Base-by-base conservation (phyloP, 2,329 filamentous ascomycete genomes). In the Diaporthe citrichinensis region DNA sequence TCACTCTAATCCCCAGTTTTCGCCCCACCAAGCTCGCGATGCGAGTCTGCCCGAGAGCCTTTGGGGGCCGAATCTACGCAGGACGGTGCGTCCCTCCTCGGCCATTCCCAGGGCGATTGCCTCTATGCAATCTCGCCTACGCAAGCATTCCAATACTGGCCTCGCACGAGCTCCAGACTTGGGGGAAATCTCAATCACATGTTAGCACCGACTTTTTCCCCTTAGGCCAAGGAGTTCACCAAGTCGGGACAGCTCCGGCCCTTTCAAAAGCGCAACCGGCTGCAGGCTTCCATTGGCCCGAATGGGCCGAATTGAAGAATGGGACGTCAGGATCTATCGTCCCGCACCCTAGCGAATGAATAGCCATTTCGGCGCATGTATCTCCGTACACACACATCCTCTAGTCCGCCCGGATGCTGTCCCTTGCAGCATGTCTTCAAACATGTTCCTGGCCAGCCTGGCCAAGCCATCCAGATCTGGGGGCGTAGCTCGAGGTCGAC, bases 1-100 rank as follows among this genome's bases (percentile, higher is more conserved):
- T 72, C 67, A 62, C 62, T 49, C 59, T 25, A 25, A 57, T 74
- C 67, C 69, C 75, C 72, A 74, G 58, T 76, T 74, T 68, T 74
- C 72, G 75, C 75, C 72, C 75, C 72, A 61, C 71, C 25, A 59
- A 31, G 53, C 72, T 76, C 75, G 75, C 75, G 72, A 62, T 76
- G 65, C 75, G 75, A 76, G 49, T 46, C 72, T 74, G 67, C 58
- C 72, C 72, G 75, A 76, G 28, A 51, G 12, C n/a, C 55, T 39
- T 53, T 76, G 72, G 75, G 75, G 75, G 67, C 72, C 44, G 62
- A 65, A 71, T 55, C 59, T 44, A 4, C 34, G 31, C 46, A 34
- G 20, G 34, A 31, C n/a, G 49, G 36, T 44, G 58, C 44, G 46
- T n/a, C 34, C 65, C 49, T 55, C 65, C 49, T 69, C 65, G 46